A percentile compares a stretch with the other conserved stretches of the same genome.
Conservation (phyloP, 192 early-diverging fungal species). For the Gaertneriomyces sp. region DNA sequence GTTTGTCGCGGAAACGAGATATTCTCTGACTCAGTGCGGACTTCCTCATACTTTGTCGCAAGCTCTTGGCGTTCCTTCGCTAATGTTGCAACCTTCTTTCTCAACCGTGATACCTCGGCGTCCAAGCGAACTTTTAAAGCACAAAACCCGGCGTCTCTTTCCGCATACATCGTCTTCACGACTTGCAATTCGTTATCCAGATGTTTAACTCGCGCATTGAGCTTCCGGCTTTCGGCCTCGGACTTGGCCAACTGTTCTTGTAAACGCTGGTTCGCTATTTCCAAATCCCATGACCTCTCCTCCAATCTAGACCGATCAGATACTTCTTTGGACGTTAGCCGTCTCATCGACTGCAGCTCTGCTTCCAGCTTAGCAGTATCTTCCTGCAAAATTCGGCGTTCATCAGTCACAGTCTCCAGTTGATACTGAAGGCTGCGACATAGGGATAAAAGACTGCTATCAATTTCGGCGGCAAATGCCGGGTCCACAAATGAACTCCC, state of each 20-base stretch:
- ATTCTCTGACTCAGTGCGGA: background rate
- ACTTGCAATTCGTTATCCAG: slow-evolving; percentile 31
- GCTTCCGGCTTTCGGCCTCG: slow-evolving; percentile 22
- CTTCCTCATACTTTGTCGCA: slow-evolving; percentile 1
- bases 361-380: slow-evolving; percentile 21
- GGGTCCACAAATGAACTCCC: slow-evolving; percentile 18
- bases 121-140: slow-evolving; percentile 15
- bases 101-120: slow-evolving; percentile 20
- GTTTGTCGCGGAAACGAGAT: background rate
- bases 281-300: slow-evolving; percentile 39
- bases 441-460: slow-evolving; percentile 27
- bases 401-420: slow-evolving; percentile 18
- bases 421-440: slow-evolving; percentile 25
- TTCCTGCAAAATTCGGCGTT: slow-evolving; percentile 23
- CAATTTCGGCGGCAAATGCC: slow-evolving; percentile 30
- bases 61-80: slow-evolving; percentile 19
- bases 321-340: slow-evolving; percentile 23
- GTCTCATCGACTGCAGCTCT: slow-evolving; percentile 15
- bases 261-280: slow-evolving; percentile 33
- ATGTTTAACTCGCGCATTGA: slow-evolving; percentile 8
- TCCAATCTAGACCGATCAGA: slow-evolving; percentile 28
- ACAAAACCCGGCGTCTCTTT: slow-evolving; percentile 9
- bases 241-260: slow-evolving; percentile 15
- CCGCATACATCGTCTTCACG: slow-evolving; percentile 8
- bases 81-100: slow-evolving; percentile 30